Evolutionary conservation across 805 yeast species (phyloP).

Genomic region (Huiozyma naganishii): DNA sequence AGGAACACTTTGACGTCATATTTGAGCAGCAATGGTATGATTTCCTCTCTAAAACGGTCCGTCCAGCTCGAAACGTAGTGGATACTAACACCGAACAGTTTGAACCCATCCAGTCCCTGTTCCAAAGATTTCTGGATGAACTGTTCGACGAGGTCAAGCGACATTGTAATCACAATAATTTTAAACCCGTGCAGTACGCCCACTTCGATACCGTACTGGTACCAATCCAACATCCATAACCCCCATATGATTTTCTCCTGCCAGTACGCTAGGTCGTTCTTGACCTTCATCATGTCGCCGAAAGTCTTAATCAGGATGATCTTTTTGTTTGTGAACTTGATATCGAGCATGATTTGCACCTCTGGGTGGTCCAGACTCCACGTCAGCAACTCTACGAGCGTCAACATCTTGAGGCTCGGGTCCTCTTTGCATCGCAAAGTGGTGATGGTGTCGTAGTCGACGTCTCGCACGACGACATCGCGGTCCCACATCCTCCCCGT

Average conservation of each 20-base stretch:
- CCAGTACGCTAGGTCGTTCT: constrained; percentile 36
- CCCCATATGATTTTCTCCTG: constrained; percentile 38
- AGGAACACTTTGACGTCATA: constrained; percentile 31
- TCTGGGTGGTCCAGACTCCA: constrained; percentile 31
- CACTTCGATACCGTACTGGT: constrained; percentile 31
- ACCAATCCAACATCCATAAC: constrained; percentile 41
- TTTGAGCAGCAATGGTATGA: constrained; percentile 24
- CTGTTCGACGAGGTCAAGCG: constrained; percentile 24
- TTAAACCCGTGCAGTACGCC: constrained; percentile 29
- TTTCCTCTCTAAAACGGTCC: constrained; percentile 21
- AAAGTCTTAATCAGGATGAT: constrained; percentile 32
- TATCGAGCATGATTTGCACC: constrained; percentile 38
- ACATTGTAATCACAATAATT: constrained; percentile 28
- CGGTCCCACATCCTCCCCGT: constrained; percentile 40
- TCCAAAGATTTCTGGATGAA: constrained; percentile 30
- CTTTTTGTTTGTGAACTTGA: constrained; percentile 38
- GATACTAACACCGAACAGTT: constrained; percentile 47
- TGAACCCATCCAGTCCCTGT: constrained; percentile 33
- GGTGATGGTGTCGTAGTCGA: constrained; percentile 29
- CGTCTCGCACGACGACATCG: constrained; percentile 29
- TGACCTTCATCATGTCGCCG: constrained; percentile 27
- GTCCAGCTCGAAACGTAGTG: constrained; percentile 38
- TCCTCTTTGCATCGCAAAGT: constrained; percentile 27
- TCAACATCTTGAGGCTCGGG: constrained; percentile 31
- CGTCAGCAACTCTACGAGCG: constrained; percentile 31